Evolutionary conservation across 805 yeast species (phyloP).

Genomic region (Saccharomyces eubayanus): DNA sequence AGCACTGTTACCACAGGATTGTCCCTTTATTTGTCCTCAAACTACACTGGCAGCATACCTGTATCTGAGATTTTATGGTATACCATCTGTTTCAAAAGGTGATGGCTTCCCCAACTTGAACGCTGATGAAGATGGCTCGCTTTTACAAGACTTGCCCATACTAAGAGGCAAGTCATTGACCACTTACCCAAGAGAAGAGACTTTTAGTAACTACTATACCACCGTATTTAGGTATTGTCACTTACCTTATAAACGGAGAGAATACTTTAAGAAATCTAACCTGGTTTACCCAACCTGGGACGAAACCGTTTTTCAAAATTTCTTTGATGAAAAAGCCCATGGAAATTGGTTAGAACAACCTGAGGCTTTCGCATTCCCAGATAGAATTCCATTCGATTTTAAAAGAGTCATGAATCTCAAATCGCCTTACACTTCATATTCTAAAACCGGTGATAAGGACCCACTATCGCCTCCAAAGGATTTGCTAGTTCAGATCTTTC

Average conservation of each 20-base stretch:
- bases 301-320: slow-evolving; percentile 5
- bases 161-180: slow-evolving; percentile 21
- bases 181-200: slow-evolving; percentile 27
- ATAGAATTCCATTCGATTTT: slow-evolving; percentile 21
- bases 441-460: not conserved
- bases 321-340: slow-evolving; percentile 1
- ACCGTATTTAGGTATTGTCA: slow-evolving; percentile 27
- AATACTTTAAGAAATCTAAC: slow-evolving; percentile 15
- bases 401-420: slow-evolving; percentile 15
- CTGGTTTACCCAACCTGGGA: slow-evolving; percentile 15
- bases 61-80: slow-evolving; percentile 27
- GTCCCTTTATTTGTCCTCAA: slow-evolving; percentile 26
- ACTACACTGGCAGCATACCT: slow-evolving; percentile 26
- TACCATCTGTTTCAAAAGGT: slow-evolving; percentile 16
- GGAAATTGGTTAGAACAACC: not conserved
- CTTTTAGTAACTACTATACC: slow-evolving; percentile 23
- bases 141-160: slow-evolving; percentile 12
- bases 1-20: slow-evolving; percentile 16
- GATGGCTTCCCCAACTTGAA: slow-evolving; percentile 27
- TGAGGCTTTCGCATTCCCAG: slow-evolving; percentile 11
- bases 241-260: slow-evolving; percentile 24
- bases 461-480: slow-evolving; percentile 8
- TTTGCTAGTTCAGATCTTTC: slow-evolving; percentile 23
- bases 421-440: slow-evolving; percentile 7
- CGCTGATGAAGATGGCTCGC: slow-evolving; percentile 2